Base-by-base conservation (phyloP, 192 early-diverging fungal species). In the Lunasporangiospora selenospora region DNA sequence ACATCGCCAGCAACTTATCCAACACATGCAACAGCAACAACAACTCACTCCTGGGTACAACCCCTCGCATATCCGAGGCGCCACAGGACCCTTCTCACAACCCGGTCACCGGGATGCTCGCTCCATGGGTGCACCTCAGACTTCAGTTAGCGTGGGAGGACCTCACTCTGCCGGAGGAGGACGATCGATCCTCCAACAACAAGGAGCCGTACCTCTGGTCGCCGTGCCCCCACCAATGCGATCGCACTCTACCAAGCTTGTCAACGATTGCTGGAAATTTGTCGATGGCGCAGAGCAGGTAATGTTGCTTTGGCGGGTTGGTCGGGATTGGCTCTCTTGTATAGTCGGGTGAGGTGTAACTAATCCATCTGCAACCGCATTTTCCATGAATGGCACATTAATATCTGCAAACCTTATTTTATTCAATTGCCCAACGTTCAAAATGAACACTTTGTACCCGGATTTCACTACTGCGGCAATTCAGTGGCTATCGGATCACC, bases 401-500 rank as follows among this genome's bases (percentile, higher is more conserved):
- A n/a, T n/a, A n/a, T n/a, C n/a, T n/a, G n/a, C n/a, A n/a, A n/a
- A n/a, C n/a, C n/a, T n/a, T n/a, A n/a, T n/a, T n/a, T n/a, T n/a
- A n/a, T n/a, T n/a, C n/a, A n/a, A n/a, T n/a, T n/a, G n/a, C n/a
- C n/a, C n/a, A n/a, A n/a, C n/a, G n/a, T n/a, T n/a, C n/a, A n/a
- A n/a, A n/a, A n/a, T n/a, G n/a, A n/a, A n/a, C n/a, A n/a, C n/a
- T n/a, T n/a, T n/a, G n/a, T n/a, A n/a, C n/a, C n/a, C n/a, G n/a
- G 50, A 52, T 52, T n/a, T 11, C 16, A 8, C 34, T 38, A 4
- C n/a, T 34, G 3, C 24, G 24, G 1, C 12, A 29, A 27, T 7
- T 9, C 61, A 81, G 69, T 62, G 61, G 46, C 44, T 91, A 36
- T 69, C 77, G 12, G 89, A 91, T 23, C 62, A 81, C n/a, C 84